phyloP scores from a whole-genome alignment of 495 filamentous ascomycete genomes.

The Xylaria castorea region DNA sequence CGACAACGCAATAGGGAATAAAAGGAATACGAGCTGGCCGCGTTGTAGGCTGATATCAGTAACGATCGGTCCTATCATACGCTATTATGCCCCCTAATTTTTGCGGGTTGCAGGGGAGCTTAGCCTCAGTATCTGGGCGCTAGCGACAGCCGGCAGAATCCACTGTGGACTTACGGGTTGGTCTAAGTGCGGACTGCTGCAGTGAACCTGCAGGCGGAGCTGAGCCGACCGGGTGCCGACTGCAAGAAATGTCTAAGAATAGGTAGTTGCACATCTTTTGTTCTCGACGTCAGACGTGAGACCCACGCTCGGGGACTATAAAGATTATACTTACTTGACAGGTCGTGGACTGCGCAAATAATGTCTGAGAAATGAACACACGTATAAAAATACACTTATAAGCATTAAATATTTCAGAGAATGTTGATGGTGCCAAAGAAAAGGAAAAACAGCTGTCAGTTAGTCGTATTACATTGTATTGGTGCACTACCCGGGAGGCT shows the following conservation, averaged over 20 bases:
- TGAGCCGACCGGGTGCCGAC: slow-evolving; percentile 12
- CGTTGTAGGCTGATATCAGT: background rate
- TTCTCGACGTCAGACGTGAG: background rate
- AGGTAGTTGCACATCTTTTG: background rate
- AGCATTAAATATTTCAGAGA: background rate
- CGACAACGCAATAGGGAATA: background rate
- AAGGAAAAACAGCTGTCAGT: background rate
- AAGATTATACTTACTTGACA: background rate
- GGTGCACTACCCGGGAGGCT: background rate
- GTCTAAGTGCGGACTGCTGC: background rate
- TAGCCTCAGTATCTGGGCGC: slow-evolving; percentile 14
- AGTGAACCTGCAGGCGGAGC: background rate
- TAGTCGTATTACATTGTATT: background rate
- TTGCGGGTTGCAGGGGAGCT: slow-evolving; percentile 7
- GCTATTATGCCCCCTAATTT: background rate
- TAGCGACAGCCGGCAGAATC: slow-evolving; percentile 11
- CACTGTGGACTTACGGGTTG: background rate
- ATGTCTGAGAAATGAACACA: background rate
- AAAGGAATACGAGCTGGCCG: slow-evolving; percentile 11
- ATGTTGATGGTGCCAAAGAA: background rate
- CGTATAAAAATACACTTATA: background rate
- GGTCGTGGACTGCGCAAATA: background rate
- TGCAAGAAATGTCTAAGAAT: background rate
- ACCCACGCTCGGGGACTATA: background rate
- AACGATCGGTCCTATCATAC: slow-evolving; percentile 7